A percentile compares a stretch with the other conserved stretches of the same genome.
Evolutionary conservation across 768 basidiomycete species (phyloP).

Genomic region (Leucogyrophana mollusca): DNA sequence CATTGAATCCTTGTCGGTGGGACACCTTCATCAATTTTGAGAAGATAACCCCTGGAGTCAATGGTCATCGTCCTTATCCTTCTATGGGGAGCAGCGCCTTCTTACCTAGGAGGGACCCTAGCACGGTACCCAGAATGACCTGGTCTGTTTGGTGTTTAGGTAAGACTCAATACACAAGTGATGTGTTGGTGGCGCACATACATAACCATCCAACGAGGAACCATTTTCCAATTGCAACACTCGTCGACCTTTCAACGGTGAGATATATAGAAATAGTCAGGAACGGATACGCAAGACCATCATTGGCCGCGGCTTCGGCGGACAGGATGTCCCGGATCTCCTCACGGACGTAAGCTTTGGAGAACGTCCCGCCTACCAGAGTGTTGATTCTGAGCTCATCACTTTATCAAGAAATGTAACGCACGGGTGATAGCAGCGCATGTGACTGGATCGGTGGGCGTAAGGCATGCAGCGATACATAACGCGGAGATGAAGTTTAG

Average conservation of each 20-base stretch:
- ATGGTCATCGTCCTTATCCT: slow-evolving; percentile 1
- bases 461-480: slow-evolving; percentile 85
- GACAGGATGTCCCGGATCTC: slow-evolving; percentile 80
- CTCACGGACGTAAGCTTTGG: slow-evolving; percentile 63
- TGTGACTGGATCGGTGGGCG: slow-evolving; percentile 94
- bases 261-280: slow-evolving; percentile 85
- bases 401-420: background rate
- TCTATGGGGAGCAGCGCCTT: background rate
- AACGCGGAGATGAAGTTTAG: slow-evolving; percentile 74
- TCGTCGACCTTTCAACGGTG: slow-evolving; percentile 61
- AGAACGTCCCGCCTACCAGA: slow-evolving; percentile 63
- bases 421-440: slow-evolving; percentile 75
- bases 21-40: slow-evolving; percentile 72
- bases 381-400: background rate
- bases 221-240: slow-evolving; percentile 79
- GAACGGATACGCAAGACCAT: slow-evolving; percentile 95
- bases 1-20: slow-evolving; percentile 62
- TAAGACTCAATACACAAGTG: too few species aligned
- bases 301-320: slow-evolving; percentile 93
- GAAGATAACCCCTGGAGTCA: slow-evolving; percentile 54
- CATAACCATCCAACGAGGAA: slow-evolving; percentile 82
- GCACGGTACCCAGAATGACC: slow-evolving; percentile 68
- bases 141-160: slow-evolving; percentile 50
- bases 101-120: slow-evolving; percentile 60
- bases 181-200: slow-evolving; percentile 30